These are phyloP conservation scores for Stemphylium beticola DNA, from an alignment of 2,329 filamentous ascomycete genomes.

Conservation along the genomic window DNA sequence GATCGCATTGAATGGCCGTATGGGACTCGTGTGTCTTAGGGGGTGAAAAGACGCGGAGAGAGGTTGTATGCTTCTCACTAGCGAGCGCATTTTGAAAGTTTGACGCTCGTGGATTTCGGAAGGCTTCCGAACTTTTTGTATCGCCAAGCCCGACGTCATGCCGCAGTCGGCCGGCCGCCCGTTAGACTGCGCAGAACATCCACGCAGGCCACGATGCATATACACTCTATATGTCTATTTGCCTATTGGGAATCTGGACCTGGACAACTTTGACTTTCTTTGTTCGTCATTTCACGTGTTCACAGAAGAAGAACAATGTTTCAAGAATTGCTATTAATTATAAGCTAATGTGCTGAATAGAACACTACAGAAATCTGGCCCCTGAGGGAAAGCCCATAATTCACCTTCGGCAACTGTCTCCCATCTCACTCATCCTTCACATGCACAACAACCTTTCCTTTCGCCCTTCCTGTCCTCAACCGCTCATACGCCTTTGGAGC, in stretches of 20 bases:
- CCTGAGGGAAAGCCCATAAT: not conserved
- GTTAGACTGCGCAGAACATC: too few species aligned
- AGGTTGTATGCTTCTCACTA: slow-evolving; percentile 20
- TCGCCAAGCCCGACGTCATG: slow-evolving; percentile 22
- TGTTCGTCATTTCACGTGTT: too few species aligned
- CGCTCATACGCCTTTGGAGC: slow-evolving; percentile 61
- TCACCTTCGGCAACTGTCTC: too few species aligned
- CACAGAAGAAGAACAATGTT: not conserved
- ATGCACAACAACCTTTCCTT: slow-evolving; percentile 62
- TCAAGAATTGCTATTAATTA: not conserved
- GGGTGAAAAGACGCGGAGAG: slow-evolving; percentile 17
- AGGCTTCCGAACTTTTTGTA: slow-evolving; percentile 18
- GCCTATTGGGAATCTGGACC: too few species aligned
- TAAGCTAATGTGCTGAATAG: not conserved
- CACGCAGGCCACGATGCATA: too few species aligned
- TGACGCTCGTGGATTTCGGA: slow-evolving; percentile 7
- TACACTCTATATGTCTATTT: too few species aligned
- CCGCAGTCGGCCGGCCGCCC: slow-evolving; percentile 1
- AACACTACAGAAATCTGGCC: not conserved
- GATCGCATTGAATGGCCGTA: slow-evolving; percentile 2
- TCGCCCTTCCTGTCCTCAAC: slow-evolving; percentile 59
- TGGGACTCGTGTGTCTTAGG: slow-evolving; percentile 17
- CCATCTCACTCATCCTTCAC: slow-evolving; percentile 2
- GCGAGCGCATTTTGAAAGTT: slow-evolving; percentile 24
- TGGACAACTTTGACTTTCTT: too few species aligned